Conservation (phyloP, 1,284 basidiomycete species). For the Porodaedalea pini region DNA sequence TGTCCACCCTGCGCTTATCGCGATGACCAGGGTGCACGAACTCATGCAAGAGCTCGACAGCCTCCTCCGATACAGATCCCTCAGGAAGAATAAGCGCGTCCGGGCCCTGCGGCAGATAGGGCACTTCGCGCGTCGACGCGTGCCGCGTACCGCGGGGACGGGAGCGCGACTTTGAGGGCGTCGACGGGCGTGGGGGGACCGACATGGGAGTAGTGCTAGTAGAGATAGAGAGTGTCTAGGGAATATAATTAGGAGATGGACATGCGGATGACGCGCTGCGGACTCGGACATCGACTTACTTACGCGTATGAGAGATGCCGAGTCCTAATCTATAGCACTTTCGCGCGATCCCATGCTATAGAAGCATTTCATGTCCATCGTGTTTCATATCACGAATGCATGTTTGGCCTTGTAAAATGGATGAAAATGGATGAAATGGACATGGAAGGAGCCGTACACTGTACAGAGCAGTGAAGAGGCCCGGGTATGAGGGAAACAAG, state of each 20-base stretch:
- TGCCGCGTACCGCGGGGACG: conserved; percentile 26
- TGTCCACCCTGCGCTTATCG: conserved; percentile 23
- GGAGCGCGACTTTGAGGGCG: conserved; percentile 22
- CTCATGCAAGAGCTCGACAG: conserved; percentile 45
- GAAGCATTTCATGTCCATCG: too few species aligned
- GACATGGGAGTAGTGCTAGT: background rate
- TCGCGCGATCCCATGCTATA: too few species aligned
- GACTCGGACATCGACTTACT: background rate
- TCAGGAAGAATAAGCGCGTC: conserved; percentile 43
- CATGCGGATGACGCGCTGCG: background rate
- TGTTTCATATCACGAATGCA: too few species aligned
- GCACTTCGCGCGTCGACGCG: conserved; percentile 24
- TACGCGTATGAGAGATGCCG: too few species aligned
- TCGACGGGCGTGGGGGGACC: background rate
- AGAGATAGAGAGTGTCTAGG: background rate
- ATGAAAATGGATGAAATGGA: too few species aligned
- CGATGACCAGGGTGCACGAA: conserved; percentile 41
- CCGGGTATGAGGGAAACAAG: background rate
- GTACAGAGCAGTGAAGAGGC: too few species aligned
- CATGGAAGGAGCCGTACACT: too few species aligned
- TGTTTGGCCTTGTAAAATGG: too few species aligned
- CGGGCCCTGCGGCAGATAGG: conserved; percentile 31
- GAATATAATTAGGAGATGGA: background rate
- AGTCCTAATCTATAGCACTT: too few species aligned
- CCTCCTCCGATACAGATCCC: conserved; percentile 43